Evolutionary conservation across 2,329 filamentous ascomycete species (phyloP), one percentile per base, ranked within the genome.

Genomic region (Ophiostoma fasciatum): DNA sequence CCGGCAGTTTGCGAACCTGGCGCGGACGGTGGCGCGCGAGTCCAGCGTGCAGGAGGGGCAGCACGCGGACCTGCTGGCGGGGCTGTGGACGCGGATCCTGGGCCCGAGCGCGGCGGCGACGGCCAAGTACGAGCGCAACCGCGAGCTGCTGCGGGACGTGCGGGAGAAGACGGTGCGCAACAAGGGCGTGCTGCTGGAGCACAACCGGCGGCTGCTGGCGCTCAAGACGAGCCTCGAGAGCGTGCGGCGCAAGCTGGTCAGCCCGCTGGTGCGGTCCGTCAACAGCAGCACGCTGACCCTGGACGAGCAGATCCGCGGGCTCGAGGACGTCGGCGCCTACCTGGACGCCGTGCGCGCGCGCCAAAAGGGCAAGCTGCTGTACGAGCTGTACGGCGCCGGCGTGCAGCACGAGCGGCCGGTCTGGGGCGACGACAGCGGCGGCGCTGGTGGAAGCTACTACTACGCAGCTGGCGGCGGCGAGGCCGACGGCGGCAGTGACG

Each of bases 121-220:
- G n/a, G 72, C 74, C 51, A 94, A 94, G 56, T 94, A 85, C 57
- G 84, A 94, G 55, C 83, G 82, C 59, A 96, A 96, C 63, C 78
- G 79, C 43, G 68, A 75, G 33, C 66, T 94, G 1, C 71, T 96
- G 18, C 71, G 68, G 33, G 79, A 78, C 45, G 79, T 96, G 38
- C 76, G 85, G 43, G 73, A 79, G 40, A 81, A 80, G 49, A 94
- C 87, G 2, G 75, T 94, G 18, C 72, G 74, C 42, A 93, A 94
- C 61, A 94, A 94, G 59, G 74, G 76, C 44, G 69, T 92, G 25
- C 68, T 96, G 8, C 74, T 90, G 45, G 80, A 85, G 48, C 87
- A 94, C 56, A 90, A 92, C 49, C 75, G 80, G 41, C 79, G 82
- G 43, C 70, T 96, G 27, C 66, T 90, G 36, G 80, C 79, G 3